phyloP scores from a whole-genome alignment of 257 asterid genomes.

The Jacaranda mimosifolia region DNA sequence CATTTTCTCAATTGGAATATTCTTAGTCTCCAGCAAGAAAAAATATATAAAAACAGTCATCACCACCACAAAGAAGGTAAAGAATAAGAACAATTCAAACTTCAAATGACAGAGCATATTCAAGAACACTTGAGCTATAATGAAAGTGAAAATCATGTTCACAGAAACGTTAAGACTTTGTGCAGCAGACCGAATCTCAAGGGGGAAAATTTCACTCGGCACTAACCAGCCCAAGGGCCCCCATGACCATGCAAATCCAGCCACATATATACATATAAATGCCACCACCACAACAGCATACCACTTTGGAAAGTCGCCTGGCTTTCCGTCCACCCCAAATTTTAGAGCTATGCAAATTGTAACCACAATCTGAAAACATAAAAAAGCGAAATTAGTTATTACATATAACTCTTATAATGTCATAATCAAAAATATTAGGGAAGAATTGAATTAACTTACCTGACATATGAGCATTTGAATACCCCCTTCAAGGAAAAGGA shows the following conservation, averaged over 20 bases:
- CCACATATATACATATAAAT: constrained; percentile 74
- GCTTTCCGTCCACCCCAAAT: constrained; percentile 66
- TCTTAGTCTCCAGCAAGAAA: constrained; percentile 88
- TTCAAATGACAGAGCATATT: constrained; percentile 77
- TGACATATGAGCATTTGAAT: constrained; percentile 72
- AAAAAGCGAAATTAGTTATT: neutral
- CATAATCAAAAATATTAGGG: neutral
- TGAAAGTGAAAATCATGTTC: constrained; percentile 79
- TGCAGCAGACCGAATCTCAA: constrained; percentile 85
- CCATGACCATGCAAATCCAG: constrained; percentile 93
- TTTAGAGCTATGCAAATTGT: constrained; percentile 64
- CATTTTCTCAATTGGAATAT: constrained; percentile 86
- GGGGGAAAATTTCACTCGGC: constrained; percentile 86
- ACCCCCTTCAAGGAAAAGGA: constrained; percentile 77
- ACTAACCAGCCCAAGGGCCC: constrained; percentile 93
- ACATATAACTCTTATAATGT: too few relatives aligned
- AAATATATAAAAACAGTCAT: constrained; percentile 67
- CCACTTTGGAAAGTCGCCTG: constrained; percentile 67
- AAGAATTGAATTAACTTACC: constrained; percentile 38
- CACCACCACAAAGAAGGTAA: constrained; percentile 60
- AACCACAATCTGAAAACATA: constrained; percentile 52
- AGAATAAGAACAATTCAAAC: constrained; percentile 79
- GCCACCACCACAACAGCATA: constrained; percentile 71
- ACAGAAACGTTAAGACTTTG: constrained; percentile 78
- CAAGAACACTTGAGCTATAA: constrained; percentile 73